Evolutionary conservation across 306 rosid species (phyloP).

Genomic region (Lotus japonicus): DNA sequence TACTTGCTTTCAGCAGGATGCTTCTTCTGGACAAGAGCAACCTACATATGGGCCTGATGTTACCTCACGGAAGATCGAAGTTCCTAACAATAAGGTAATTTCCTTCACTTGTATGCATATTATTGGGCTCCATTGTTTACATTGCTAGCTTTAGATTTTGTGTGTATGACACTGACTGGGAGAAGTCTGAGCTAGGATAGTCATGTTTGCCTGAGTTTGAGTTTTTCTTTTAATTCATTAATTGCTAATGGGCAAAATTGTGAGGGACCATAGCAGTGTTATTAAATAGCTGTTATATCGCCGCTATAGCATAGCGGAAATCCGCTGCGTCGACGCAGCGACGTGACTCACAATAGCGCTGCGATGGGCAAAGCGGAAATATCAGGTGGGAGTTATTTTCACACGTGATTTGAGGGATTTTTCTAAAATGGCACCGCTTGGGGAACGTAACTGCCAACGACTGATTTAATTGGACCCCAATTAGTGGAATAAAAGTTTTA

Average conservation of each 20-base stretch:
- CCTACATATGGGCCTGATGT: slow-evolving; percentile 31
- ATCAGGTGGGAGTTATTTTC: too few species aligned
- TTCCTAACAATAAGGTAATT: slow-evolving; percentile 88
- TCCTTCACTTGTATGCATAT: not conserved
- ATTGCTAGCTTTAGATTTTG: not conserved
- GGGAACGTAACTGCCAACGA: too few species aligned
- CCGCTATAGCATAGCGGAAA: too few species aligned
- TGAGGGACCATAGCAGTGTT: too few species aligned
- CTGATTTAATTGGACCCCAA: too few species aligned
- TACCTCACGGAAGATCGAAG: slow-evolving; percentile 60
- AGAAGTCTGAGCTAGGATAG: not conserved
- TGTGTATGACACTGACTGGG: not conserved
- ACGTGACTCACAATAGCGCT: too few species aligned
- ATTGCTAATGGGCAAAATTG: not conserved
- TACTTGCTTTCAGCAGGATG: slow-evolving; percentile 38
- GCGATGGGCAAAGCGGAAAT: too few species aligned
- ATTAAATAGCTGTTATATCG: too few species aligned
- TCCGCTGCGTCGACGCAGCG: too few species aligned
- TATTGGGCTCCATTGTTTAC: not conserved
- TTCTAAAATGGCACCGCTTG: too few species aligned
- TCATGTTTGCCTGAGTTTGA: not conserved
- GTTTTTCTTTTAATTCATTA: not conserved
- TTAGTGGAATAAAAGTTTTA: too few species aligned
- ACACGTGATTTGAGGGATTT: too few species aligned
- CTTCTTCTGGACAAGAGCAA: slow-evolving; percentile 26